Base-by-base conservation (phyloP, 139 green algal species). In the Ettlia oleoabundans region DNA sequence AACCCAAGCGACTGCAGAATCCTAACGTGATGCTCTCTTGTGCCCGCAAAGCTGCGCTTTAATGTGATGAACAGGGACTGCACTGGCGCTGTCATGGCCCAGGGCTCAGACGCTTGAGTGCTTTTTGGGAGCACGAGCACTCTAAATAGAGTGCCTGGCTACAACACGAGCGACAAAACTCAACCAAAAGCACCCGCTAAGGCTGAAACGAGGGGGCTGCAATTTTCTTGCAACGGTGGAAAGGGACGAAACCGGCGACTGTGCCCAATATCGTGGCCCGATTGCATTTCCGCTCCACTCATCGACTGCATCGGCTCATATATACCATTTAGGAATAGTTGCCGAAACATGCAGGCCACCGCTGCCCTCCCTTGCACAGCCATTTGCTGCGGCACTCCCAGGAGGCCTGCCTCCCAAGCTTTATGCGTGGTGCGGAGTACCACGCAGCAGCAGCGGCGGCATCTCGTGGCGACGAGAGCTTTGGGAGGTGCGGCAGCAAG, bases 1-100 rank as follows among this genome's bases (percentile, higher is more conserved):
- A 92, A 51, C 2, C 88, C 88, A 22, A 92, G 67, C 3, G 84
- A 86, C 40, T 83, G 58, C 26, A 92, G 53, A 13, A 86, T 88
- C 30, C 58, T 40, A 18, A 84, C 33, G 10, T 92, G 88, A 1
- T 69, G 66, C 66, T 92, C 88, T 0, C 80, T 70, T 19, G 84
- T 92, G 6, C 87, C 84, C 6, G 88, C 88, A 89, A 92, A 89
- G 55, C 86, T 87, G 28, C 88, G 83, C 55, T 80, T 88, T 3
- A 92, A 66, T 4, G 88, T 92, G 37, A 92, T 66, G 37, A 89
- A 92, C 18, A 92, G 58, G 8, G 51, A 71, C 26, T 66, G 71
- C 52, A 92, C 78, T 19, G 81, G 61, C 7, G 65, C 42, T 69
- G 80, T 85, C 40, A 35, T 21, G 42, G 21, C 21, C 18, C 37